Evolutionary conservation across 192 early-diverging fungal genomes (phyloP).

Genomic region (Entophlyctis luteolus): DNA sequence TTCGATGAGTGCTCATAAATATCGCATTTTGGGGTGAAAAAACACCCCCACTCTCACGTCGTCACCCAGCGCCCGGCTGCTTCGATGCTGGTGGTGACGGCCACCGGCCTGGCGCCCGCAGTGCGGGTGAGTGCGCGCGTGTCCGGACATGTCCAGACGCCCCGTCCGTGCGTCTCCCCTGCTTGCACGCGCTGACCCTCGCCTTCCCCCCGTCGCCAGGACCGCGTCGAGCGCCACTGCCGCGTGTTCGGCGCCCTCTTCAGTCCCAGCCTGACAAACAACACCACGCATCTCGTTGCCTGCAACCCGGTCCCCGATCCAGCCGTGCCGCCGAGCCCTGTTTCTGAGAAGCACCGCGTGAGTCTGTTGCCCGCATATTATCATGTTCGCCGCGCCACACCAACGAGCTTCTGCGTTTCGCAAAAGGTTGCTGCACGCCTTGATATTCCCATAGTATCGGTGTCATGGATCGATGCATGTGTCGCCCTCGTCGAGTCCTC

Average conservation of each 20-base stretch:
- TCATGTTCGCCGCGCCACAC: not conserved
- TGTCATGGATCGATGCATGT: conserved; percentile 24
- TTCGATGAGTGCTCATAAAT: too few species aligned
- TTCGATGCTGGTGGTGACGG: conserved; percentile 16
- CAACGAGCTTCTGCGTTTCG: not conserved
- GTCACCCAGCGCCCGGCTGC: too few species aligned
- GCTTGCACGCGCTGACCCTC: not conserved
- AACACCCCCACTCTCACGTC: too few species aligned
- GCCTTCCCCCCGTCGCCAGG: not conserved
- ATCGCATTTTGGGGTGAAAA: too few species aligned
- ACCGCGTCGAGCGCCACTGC: not conserved
- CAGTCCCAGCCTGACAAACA: not conserved
- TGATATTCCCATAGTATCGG: conserved; percentile 20
- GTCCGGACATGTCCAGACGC: not conserved
- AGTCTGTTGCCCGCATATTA: not conserved
- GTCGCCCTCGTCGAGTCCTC: not conserved
- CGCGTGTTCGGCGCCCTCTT: conserved; percentile 16
- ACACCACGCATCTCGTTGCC: conserved; percentile 26
- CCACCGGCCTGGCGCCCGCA: not conserved
- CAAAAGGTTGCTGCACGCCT: conserved; percentile 23
- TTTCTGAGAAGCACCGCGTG: conserved; percentile 21
- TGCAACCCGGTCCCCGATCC: too few species aligned
- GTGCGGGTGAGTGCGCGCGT: not conserved
- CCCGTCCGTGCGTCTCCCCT: not conserved
- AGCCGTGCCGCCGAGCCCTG: not conserved